phyloP scores from a whole-genome alignment of 1,284 basidiomycete genomes.

The Ceratobasidium sp. region DNA sequence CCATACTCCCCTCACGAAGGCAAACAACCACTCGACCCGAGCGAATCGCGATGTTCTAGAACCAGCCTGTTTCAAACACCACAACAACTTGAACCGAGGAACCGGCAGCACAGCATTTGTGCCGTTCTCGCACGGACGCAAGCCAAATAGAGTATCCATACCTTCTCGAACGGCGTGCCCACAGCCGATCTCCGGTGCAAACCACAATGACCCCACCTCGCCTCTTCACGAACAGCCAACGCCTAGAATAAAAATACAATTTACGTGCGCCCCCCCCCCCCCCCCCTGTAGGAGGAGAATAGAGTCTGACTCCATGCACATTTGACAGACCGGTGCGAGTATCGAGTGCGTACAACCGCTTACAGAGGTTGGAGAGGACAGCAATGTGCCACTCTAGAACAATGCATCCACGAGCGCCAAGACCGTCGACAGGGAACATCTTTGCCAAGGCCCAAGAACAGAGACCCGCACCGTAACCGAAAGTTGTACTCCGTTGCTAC shows the following conservation, averaged over 20 bases:
- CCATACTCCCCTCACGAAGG: neutral
- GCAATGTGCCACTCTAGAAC: neutral
- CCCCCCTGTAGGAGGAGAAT: neutral
- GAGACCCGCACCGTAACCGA: slow-evolving; percentile 2
- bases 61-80: neutral
- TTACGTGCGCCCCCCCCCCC: neutral
- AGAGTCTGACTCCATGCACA: neutral
- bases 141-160: neutral
- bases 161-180: neutral
- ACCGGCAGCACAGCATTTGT: neutral
- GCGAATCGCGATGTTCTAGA: neutral
- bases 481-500: neutral
- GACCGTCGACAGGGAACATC: slow-evolving; percentile 33
- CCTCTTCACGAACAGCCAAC: neutral
- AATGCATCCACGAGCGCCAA: slow-evolving; percentile 4
- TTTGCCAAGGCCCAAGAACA: neutral
- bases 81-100: neutral
- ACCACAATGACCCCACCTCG: neutral
- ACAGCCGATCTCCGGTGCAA: too few relatives aligned
- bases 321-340: neutral
- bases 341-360: neutral
- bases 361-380: neutral
- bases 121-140: neutral
- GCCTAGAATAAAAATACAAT: neutral
- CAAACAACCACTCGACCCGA: neutral